Evolutionary conservation across 768 basidiomycete genomes (phyloP), one percentile per base, ranked within the genome.

Genomic region (Lactarius akahatsu): DNA sequence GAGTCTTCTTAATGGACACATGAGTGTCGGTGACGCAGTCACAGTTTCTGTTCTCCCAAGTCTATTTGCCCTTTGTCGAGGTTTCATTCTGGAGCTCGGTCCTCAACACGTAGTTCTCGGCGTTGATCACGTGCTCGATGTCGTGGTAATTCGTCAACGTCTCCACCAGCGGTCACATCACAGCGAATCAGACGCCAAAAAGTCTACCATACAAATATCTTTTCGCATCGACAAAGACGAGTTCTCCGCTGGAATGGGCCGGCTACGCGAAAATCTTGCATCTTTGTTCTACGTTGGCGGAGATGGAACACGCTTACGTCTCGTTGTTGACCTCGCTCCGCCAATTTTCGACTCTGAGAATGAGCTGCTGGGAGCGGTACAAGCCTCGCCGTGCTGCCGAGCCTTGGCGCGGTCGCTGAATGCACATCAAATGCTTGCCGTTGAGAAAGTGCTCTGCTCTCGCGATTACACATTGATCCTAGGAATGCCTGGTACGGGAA

Each of bases 401-500:
- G 30, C 45, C 52, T 62, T 69, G 23, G 57, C 59, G n/a, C 54
- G 59, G 40, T 59, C 57, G n/a, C 70, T 98, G 20, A 98, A 98
- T 72, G 69, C 76, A 0, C 87, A 86, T 63, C 97, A 99, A 77
- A 69, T 78, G 72, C 71, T 75, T 8, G 96, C 96, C 1, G 82
- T 96, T 75, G 76, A 77, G 26, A 90, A 87, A 71, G 92, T 90
- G 3, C 74, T 98, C 30, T 78, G 81, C 7, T 94, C 97, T 2
- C 79, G 85, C 64, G 95, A 99, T 75, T 99, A 98, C 74, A 90
- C 96, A 1, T 78, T 98, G 64, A 85, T 99, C 32, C 81, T 98
- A 8, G 97, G 97, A 18, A 98, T 98, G 97, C 97, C 97, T 9
- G 97, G 97, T 0, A 98, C 96, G 4, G 96, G 97, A 9, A 99